A percentile compares a stretch with the other conserved stretches of the same genome.
These are phyloP conservation scores for Dentipellis sp. DNA, from an alignment of 768 basidiomycete species.

Conservation along the genomic window DNA sequence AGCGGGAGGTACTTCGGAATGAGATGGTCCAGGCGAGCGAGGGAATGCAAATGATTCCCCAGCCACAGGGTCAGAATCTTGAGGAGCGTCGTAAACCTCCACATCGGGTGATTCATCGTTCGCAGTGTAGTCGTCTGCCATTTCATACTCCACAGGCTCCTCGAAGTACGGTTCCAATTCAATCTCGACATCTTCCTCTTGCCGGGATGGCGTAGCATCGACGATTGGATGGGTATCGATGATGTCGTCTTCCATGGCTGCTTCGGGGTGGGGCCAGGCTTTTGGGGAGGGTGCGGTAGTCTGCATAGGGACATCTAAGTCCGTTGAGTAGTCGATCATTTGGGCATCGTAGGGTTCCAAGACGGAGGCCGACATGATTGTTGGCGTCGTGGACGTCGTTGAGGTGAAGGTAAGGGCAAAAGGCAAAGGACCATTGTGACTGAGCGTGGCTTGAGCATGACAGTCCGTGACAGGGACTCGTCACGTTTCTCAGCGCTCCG, in stretches of 20 bases:
- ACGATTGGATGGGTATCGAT: slow-evolving; percentile 3
- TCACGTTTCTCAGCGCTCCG: too few relatives aligned
- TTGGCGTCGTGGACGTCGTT: not conserved
- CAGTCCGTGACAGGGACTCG: too few relatives aligned
- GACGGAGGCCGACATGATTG: slow-evolving; percentile 12
- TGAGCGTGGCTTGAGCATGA: not conserved
- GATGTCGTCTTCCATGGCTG: slow-evolving; percentile 15
- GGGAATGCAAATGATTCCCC: too few relatives aligned
- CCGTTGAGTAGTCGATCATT: slow-evolving; percentile 14
- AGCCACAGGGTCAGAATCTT: not conserved
- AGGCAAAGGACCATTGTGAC: not conserved
- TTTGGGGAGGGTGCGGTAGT: slow-evolving; percentile 14
- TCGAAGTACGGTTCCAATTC: slow-evolving; percentile 15
- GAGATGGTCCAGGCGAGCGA: too few relatives aligned
- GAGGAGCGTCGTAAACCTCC: slow-evolving; percentile 12
- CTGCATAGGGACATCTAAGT: slow-evolving; percentile 15
- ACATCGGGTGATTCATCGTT: slow-evolving; percentile 13
- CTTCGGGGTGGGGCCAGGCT: slow-evolving; percentile 11
- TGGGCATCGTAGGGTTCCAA: slow-evolving; percentile 15
- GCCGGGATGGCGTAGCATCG: slow-evolving; percentile 4
- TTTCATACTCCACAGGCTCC: slow-evolving; percentile 14
- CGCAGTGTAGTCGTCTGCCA: slow-evolving; percentile 9
- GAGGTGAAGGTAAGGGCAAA: not conserved
- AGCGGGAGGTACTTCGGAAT: too few relatives aligned
- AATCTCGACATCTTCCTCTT: slow-evolving; percentile 14